These are phyloP conservation scores for Colletotrichum sp. DNA, from an alignment of 2,329 filamentous ascomycete genomes.

Conservation along the genomic window DNA sequence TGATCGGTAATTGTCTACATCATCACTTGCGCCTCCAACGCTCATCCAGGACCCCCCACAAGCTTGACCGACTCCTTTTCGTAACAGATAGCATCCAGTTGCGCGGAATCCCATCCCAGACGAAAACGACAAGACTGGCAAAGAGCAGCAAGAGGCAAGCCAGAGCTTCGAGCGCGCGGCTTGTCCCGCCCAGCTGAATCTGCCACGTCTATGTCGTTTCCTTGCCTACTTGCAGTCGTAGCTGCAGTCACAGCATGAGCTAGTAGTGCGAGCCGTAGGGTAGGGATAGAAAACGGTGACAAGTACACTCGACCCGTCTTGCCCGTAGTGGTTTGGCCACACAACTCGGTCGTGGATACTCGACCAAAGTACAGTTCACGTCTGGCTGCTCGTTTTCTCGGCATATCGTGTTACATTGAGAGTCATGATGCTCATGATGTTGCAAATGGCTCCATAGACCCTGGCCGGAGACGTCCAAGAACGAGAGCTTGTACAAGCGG, in stretches of 20 bases:
- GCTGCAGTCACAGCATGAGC: neutral
- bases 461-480: conserved; percentile 5
- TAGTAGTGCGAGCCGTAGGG: neutral
- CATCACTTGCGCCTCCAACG: conserved; percentile 17
- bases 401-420: neutral
- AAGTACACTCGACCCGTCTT: conserved; percentile 2
- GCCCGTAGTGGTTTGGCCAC: neutral
- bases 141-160: neutral
- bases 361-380: neutral
- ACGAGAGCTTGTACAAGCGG: neutral
- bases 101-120: neutral
- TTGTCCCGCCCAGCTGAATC: neutral
- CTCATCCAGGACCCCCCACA: neutral
- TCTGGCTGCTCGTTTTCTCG: neutral
- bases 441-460: neutral
- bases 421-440: conserved; percentile 1
- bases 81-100: neutral
- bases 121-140: neutral
- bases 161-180: neutral
- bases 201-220: neutral
- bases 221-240: neutral
- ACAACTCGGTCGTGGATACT: neutral
- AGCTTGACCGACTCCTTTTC: conserved; percentile 1
- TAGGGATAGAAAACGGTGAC: neutral
- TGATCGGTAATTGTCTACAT: conserved; percentile 12